Conservation (phyloP, 2,329 filamentous ascomycete species). For the Penicillium sp. region DNA sequence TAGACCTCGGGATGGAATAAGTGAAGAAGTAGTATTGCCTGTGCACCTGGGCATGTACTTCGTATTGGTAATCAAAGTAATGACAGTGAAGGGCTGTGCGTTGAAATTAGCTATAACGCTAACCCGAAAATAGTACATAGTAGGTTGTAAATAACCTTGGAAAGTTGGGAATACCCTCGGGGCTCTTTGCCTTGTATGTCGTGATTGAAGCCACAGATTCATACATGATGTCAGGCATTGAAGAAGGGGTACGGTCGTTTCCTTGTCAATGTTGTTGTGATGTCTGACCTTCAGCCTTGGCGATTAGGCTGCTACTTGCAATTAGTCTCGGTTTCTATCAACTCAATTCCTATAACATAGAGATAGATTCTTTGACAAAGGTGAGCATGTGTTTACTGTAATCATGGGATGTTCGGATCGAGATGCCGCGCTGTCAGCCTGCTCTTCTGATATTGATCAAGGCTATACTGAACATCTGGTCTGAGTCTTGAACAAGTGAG, state of each 20-base stretch:
- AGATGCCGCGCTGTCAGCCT: background rate
- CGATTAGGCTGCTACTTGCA: background rate
- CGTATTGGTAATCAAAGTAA: too few species aligned
- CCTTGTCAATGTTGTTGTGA: background rate
- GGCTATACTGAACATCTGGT: background rate
- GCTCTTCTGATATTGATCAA: background rate
- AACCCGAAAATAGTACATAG: too few species aligned
- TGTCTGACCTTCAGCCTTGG: background rate
- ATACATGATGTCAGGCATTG: too few species aligned
- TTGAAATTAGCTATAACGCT: too few species aligned
- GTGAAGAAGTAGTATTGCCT: too few species aligned
- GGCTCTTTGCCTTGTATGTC: background rate
- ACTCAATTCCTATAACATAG: background rate
- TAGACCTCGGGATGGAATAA: too few species aligned
- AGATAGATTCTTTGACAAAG: too few species aligned
- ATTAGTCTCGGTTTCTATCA: too few species aligned
- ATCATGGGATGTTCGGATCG: background rate
- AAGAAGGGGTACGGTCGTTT: background rate
- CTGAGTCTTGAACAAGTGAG: background rate
- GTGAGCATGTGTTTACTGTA: background rate
- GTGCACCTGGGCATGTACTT: too few species aligned
- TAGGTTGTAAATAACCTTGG: too few species aligned
- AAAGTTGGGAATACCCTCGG: background rate
- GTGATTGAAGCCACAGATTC: background rate
- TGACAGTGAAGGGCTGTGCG: too few species aligned